Percentiles rank a stretch among this genome's conserved stretches.
Evolutionary conservation across 352 stramenopile species (phyloP).

Genomic region (Globisporangium nunn): DNA sequence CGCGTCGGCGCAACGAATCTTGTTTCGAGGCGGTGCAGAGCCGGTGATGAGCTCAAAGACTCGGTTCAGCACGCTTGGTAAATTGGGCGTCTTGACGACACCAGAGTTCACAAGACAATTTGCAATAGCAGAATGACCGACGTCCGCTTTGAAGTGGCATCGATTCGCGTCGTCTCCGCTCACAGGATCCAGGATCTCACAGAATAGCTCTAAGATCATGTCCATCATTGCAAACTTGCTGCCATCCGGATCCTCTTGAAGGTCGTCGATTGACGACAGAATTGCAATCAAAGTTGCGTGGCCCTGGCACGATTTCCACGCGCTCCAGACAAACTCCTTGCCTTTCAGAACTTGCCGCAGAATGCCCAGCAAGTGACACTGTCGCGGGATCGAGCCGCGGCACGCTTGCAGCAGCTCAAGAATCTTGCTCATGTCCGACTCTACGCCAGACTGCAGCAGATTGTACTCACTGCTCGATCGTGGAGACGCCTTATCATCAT

Average conservation of each 20-base stretch:
- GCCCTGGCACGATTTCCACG: conserved; percentile 48
- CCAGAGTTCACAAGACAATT: conserved; percentile 52
- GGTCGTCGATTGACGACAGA: conserved; percentile 42
- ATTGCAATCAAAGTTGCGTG: conserved; percentile 54
- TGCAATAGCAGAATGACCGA: conserved; percentile 41
- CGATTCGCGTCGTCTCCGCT: conserved; percentile 18
- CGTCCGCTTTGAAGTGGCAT: conserved; percentile 33
- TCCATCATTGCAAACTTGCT: conserved; percentile 37
- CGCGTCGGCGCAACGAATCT: conserved; percentile 54
- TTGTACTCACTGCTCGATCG: conserved; percentile 9
- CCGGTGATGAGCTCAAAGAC: conserved; percentile 59
- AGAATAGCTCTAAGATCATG: conserved; percentile 40
- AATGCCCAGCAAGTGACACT: conserved; percentile 32
- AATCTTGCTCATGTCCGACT: conserved; percentile 49
- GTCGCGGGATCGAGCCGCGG: conserved; percentile 20
- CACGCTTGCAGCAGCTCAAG: conserved; percentile 44
- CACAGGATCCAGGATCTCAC: conserved; percentile 31
- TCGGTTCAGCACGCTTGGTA: conserved; percentile 32
- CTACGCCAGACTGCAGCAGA: conserved; percentile 38
- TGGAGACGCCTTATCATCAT: conserved; percentile 1
- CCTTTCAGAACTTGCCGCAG: conserved; percentile 45
- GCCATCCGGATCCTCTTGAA: conserved; percentile 13
- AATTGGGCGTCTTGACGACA: conserved; percentile 28
- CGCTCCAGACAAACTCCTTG: conserved; percentile 23
- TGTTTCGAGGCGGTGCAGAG: conserved; percentile 21